Evolutionary conservation across 2,329 filamentous ascomycete genomes (phyloP), one percentile per base, ranked within the genome.

Genomic region (Verticillium klebahnii): DNA sequence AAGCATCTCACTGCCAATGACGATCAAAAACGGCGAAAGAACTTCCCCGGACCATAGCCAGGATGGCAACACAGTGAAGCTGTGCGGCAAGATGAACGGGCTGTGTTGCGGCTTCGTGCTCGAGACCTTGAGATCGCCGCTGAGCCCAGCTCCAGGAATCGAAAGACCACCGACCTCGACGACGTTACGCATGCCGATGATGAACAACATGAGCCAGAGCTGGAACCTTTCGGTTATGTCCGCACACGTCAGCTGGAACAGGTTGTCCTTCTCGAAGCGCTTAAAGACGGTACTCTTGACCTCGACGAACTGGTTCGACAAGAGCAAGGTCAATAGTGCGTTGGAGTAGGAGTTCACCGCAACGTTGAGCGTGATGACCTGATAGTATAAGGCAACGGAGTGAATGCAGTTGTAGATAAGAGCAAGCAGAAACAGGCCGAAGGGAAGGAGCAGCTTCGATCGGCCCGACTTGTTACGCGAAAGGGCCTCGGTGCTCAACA

Each of bases 261-360:
- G 80, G 67, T 97, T 98, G 72, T 99, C 95, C 74, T 97, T 98
- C 70, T 99, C 95, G 66, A 98, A 96, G 64, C 94, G 95, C 79
- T 99, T 98, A 81, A 99, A 99, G 1, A 99, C 96, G 0, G 93
- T 96, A 64, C 92, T 92, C 72, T 99, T 99, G 81, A 99, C 97
- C 77, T 99, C 95, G 54, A 99, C 95, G 70, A 99, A 99, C 72
- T 99, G 96, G 71, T 98, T 99, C 7, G 93, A 97, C 72, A 99
- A 86, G 2, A 99, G 82, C 1, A 99, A 84, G 0, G 95, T 97
- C 37, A 99, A 82, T 5, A 99, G 81, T 0, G 95, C 94, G 71
- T 99, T 99, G 0, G 93, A 97, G 75, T 99, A 99, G 0, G 94
- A 97, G 75, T 99, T 99, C 69, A 99, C 94, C 0, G 95, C 95